Conservation (phyloP, 495 filamentous ascomycete species). For the Tuber brumale region DNA sequence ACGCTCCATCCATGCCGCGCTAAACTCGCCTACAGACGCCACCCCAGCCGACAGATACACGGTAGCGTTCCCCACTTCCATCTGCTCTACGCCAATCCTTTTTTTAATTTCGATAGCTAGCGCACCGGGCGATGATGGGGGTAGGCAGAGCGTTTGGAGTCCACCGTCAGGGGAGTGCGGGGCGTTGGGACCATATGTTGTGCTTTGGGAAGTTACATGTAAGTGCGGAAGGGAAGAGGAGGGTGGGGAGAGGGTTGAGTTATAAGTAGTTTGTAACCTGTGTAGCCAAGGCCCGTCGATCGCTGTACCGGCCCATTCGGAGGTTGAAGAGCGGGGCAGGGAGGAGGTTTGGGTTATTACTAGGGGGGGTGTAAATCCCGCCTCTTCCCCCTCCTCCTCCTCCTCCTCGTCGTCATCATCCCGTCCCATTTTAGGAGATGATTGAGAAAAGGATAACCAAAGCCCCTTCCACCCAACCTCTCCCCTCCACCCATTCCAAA, state of each 20-base stretch:
- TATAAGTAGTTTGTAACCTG: slow-evolving; percentile 1
- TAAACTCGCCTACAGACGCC: slow-evolving; percentile 15
- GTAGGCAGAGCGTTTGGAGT: slow-evolving; percentile 17
- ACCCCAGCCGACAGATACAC: slow-evolving; percentile 22
- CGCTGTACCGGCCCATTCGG: slow-evolving; percentile 58
- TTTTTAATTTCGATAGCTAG: slow-evolving; percentile 11
- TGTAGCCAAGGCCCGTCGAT: slow-evolving; percentile 27
- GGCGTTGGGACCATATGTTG: not conserved
- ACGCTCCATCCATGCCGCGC: slow-evolving; percentile 7
- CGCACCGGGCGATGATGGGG: not conserved
- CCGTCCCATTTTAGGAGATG: slow-evolving; percentile 10
- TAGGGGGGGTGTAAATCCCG: slow-evolving; percentile 52
- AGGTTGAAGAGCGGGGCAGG: slow-evolving; percentile 59
- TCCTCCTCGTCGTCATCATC: slow-evolving; percentile 42
- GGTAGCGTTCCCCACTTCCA: slow-evolving; percentile 3
- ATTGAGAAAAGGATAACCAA: slow-evolving; percentile 9
- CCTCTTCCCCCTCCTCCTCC: slow-evolving; percentile 23
- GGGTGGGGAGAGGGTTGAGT: not conserved
- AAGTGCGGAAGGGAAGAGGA: not conserved
- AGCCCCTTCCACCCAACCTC: slow-evolving; percentile 25
- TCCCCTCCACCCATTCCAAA: slow-evolving; percentile 52
- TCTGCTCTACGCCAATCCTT: slow-evolving; percentile 8
- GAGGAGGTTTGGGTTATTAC: slow-evolving; percentile 66
- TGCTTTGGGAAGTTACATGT: not conserved
- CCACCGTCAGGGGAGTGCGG: slow-evolving; percentile 2